Conservation (phyloP, 2,329 filamentous ascomycete species). For the Neoscytalidium dimidiatum region DNA sequence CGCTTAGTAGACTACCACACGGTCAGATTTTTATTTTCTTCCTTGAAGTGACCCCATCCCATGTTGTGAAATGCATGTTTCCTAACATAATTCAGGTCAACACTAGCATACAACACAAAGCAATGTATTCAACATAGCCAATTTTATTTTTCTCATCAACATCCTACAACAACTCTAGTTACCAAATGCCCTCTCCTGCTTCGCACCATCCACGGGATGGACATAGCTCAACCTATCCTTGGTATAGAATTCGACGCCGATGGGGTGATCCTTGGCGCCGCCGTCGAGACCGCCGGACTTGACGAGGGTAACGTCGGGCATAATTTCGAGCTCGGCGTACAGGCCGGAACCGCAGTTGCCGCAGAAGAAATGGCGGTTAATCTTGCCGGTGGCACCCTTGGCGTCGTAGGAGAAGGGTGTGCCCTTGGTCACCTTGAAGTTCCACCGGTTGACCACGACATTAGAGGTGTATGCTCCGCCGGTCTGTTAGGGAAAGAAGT, state of each 20-base stretch:
- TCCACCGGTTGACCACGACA: slow-evolving; percentile 49
- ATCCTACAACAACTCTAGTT: too few relatives aligned
- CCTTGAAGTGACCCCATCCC: too few relatives aligned
- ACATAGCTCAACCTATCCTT: slow-evolving; percentile 53
- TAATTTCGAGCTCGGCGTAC: slow-evolving; percentile 46
- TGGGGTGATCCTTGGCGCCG: slow-evolving; percentile 46
- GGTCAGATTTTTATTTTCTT: too few relatives aligned
- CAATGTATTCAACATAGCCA: too few relatives aligned
- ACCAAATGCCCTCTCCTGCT: slow-evolving; percentile 46
- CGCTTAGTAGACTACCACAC: too few relatives aligned
- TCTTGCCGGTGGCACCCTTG: slow-evolving; percentile 53
- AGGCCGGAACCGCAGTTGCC: slow-evolving; percentile 48
- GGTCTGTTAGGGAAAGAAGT: slow-evolving; percentile 42
- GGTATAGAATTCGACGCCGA: slow-evolving; percentile 56
- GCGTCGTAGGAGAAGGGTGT: slow-evolving; percentile 51
- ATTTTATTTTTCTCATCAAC: too few relatives aligned
- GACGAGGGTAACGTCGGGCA: slow-evolving; percentile 53
- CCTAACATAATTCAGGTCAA: too few relatives aligned
- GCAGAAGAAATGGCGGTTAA: slow-evolving; percentile 61
- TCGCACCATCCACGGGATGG: slow-evolving; percentile 45
- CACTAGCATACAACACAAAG: too few relatives aligned
- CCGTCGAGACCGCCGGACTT: slow-evolving; percentile 57
- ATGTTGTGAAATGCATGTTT: too few relatives aligned
- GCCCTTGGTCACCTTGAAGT: slow-evolving; percentile 54
- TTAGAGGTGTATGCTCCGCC: slow-evolving; percentile 60